These are phyloP conservation scores for Sicyos baderoa DNA, from an alignment of 306 rosid genomes.

Conservation along the genomic window DNA sequence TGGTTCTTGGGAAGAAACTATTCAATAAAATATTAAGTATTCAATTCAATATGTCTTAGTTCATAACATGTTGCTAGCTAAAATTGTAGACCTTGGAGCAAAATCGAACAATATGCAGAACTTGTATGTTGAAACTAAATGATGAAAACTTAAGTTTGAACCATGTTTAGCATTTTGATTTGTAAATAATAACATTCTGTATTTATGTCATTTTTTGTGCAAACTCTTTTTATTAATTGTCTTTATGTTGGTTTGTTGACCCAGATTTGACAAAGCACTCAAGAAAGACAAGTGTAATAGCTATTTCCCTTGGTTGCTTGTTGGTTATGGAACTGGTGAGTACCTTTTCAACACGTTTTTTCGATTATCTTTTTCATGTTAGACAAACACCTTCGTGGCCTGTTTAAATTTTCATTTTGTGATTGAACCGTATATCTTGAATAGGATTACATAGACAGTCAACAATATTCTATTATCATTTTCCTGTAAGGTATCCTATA, in stretches of 20 bases:
- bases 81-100: neutral
- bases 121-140: neutral
- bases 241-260: slow-evolving; percentile 22
- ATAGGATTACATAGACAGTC: neutral
- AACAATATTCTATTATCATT: neutral
- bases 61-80: neutral
- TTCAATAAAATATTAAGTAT: no score
- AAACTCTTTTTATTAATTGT: neutral
- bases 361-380: slow-evolving; percentile 1
- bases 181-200: neutral
- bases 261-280: slow-evolving; percentile 46
- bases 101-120: neutral
- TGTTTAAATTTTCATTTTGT: neutral
- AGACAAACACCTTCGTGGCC: neutral
- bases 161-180: neutral
- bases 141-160: neutral
- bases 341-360: slow-evolving; percentile 22
- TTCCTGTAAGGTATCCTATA: no score
- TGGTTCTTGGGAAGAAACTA: no score
- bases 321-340: slow-evolving; percentile 87
- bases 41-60: no score
- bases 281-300: slow-evolving; percentile 41
- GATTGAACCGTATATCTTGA: neutral
- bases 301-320: slow-evolving; percentile 69
- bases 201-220: neutral